phyloP scores from a whole-genome alignment of 176 grass and related monocot genomes.

The Saccharum spontaneum region DNA sequence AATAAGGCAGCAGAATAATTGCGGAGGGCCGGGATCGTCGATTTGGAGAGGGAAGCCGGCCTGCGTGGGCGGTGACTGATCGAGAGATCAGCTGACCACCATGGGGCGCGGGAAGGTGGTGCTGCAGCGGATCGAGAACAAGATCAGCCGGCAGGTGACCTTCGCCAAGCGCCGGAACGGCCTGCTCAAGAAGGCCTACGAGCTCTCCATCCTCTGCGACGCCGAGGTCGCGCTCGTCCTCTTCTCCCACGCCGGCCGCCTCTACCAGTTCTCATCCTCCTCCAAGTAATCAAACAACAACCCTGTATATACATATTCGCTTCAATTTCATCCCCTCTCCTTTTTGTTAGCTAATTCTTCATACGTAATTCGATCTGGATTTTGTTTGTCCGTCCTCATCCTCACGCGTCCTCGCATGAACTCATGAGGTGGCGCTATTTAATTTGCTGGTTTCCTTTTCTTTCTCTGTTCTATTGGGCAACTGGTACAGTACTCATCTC shows the following conservation, averaged over 20 bases:
- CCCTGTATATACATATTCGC: no score
- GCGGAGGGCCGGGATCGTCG: not conserved
- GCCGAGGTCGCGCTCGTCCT: slow-evolving; percentile 75
- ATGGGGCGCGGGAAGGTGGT: slow-evolving; percentile 84
- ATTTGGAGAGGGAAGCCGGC: not conserved
- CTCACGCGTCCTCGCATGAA: slow-evolving; percentile 36
- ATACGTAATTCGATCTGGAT: slow-evolving; percentile 19
- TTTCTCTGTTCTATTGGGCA: slow-evolving; percentile 34
- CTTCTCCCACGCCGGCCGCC: slow-evolving; percentile 72
- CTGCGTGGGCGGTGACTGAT: no score
- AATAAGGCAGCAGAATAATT: not conserved
- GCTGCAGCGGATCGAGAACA: slow-evolving; percentile 92
- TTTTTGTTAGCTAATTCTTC: not conserved
- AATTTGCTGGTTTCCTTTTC: not conserved
- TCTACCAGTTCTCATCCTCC: slow-evolving; percentile 70
- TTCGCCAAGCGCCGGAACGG: slow-evolving; percentile 83
- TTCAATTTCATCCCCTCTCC: not conserved
- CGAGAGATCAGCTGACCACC: not conserved
- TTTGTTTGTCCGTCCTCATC: not conserved
- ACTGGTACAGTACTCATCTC: not conserved
- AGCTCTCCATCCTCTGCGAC: slow-evolving; percentile 83
- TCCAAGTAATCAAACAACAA: slow-evolving; percentile 35
- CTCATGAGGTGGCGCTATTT: slow-evolving; percentile 20
- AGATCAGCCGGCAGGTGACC: slow-evolving; percentile 88
- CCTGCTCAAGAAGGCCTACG: slow-evolving; percentile 87